These are phyloP conservation scores for Amanita rimosa DNA, from an alignment of 768 basidiomycete species.

Conservation along the genomic window DNA sequence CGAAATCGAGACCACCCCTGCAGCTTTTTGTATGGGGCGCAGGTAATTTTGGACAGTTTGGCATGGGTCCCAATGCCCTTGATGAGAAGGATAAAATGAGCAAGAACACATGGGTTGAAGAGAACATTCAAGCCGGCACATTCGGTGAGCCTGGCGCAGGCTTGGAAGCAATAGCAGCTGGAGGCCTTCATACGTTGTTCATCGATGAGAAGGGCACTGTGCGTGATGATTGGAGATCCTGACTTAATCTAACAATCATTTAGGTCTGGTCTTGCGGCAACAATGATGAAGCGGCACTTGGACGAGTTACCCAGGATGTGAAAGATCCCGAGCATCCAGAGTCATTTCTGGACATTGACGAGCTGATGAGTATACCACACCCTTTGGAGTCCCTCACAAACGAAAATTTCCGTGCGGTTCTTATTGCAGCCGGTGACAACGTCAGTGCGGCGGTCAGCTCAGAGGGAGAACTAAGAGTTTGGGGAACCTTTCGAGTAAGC, in stretches of 20 bases:
- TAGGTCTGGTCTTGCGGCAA: conserved; percentile 81
- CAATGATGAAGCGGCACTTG: conserved; percentile 85
- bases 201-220: conserved; percentile 87
- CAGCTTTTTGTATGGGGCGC: conserved; percentile 83
- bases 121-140: conserved; percentile 57
- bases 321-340: conserved; percentile 53
- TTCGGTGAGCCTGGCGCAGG: conserved; percentile 69
- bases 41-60: conserved; percentile 94
- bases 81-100: conserved; percentile 70
- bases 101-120: conserved; percentile 66
- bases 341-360: conserved; percentile 42
- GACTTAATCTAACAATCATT: conserved; percentile 3
- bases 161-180: conserved; percentile 70
- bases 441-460: conserved; percentile 77
- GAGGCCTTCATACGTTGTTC: conserved; percentile 84
- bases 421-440: conserved; percentile 77
- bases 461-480: conserved; percentile 74
- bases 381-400: conserved; percentile 60
- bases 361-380: conserved; percentile 47
- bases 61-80: conserved; percentile 68
- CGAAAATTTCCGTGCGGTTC: conserved; percentile 76
- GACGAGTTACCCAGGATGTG: conserved; percentile 55
- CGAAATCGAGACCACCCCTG: conserved; percentile 49
- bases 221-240: conserved; percentile 21
- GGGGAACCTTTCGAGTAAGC: conserved; percentile 83